Evolutionary conservation across 2,329 filamentous ascomycete species (phyloP).

Genomic region (Monilinia polystroma): DNA sequence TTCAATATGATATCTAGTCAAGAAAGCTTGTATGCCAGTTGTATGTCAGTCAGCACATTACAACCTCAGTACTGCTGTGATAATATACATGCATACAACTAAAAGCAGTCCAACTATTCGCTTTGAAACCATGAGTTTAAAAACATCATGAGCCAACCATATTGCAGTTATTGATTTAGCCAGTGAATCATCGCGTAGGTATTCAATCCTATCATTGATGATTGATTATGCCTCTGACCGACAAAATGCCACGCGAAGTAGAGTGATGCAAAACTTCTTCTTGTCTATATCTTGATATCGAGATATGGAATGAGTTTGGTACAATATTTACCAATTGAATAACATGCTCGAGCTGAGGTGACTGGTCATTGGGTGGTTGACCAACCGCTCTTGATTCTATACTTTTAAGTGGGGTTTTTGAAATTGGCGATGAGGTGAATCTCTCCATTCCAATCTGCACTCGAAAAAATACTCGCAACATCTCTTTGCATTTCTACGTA

Average conservation of each 20-base stretch:
- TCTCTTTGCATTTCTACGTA: not conserved
- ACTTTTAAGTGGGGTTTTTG: not conserved
- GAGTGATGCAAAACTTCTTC: too few relatives aligned
- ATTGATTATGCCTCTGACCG: not conserved
- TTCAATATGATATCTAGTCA: too few relatives aligned
- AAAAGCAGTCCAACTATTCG: not conserved
- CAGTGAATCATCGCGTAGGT: not conserved
- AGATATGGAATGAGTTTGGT: not conserved
- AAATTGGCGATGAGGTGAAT: not conserved
- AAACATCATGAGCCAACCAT: not conserved
- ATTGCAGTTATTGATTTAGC: too few relatives aligned
- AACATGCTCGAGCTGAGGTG: not conserved
- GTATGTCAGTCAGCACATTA: not conserved
- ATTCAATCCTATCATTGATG: not conserved
- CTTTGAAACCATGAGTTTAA: too few relatives aligned
- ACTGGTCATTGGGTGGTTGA: not conserved
- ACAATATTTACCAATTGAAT: not conserved
- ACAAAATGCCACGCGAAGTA: not conserved
- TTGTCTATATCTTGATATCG: not conserved
- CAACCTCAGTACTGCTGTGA: not conserved
- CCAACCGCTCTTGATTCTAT: not conserved
- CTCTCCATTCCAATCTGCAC: not conserved
- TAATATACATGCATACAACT: not conserved
- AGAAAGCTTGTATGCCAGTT: not conserved
- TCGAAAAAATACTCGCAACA: not conserved